A percentile compares a stretch with the other conserved stretches of the same genome.
phyloP scores from a whole-genome alignment of 2,329 filamentous ascomycete genomes.

The Trematosphaeria pertusa region DNA sequence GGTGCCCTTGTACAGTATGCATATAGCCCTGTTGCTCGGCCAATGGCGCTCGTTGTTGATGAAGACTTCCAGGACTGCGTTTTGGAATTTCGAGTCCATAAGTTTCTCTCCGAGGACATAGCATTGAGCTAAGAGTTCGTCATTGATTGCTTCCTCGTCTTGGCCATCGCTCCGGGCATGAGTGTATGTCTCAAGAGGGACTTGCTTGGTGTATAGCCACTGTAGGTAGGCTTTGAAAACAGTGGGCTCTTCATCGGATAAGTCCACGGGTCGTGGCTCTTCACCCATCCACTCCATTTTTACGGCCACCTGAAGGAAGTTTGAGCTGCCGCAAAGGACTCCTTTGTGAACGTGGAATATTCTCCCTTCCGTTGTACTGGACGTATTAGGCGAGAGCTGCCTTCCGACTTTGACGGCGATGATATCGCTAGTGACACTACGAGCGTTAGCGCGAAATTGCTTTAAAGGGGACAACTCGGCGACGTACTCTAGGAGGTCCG shows the following conservation, averaged over 20 bases:
- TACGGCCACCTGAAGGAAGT: background rate
- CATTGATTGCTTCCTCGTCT: background rate
- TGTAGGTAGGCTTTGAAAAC: conserved; percentile 1
- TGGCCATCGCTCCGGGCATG: background rate
- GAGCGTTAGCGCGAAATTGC: too few species aligned
- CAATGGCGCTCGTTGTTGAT: background rate
- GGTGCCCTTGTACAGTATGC: conserved; percentile 6
- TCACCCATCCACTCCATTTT: background rate
- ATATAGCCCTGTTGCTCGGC: background rate
- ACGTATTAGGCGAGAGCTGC: too few species aligned
- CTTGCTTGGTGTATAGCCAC: background rate
- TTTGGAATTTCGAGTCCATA: conserved; percentile 5
- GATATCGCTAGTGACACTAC: too few species aligned
- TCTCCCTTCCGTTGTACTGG: too few species aligned
- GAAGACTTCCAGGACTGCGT: conserved; percentile 5
- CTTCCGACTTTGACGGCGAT: too few species aligned
- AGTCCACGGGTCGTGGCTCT: background rate
- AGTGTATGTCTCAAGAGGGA: background rate
- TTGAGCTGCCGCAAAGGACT: background rate
- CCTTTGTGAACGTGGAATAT: background rate
- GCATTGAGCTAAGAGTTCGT: conserved; percentile 4
- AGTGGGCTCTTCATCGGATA: background rate
- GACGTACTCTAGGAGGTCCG: too few species aligned
- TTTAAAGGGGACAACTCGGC: too few species aligned
- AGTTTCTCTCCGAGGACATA: conserved; percentile 14